Base-by-base conservation (phyloP, 208 protist genomes). In the Strigomonas culicis region DNA sequence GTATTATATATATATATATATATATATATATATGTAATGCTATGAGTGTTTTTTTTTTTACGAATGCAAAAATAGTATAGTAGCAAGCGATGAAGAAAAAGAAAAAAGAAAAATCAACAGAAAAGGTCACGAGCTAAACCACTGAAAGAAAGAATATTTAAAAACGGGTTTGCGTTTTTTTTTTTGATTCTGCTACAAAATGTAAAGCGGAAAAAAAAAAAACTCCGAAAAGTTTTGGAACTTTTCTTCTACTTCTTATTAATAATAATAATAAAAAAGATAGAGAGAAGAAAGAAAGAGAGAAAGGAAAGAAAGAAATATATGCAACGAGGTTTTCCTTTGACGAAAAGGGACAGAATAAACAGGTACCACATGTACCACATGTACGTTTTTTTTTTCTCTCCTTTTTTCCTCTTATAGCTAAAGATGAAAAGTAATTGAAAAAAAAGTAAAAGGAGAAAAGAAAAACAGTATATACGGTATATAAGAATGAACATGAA, bases 21-120 rank as follows among this genome's bases (percentile, higher is more conserved):
- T 49, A 43, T 58, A 58, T 58, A 58, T 13, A 58, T 58, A 58
- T 58, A 58, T 49, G 28, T 58, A 4, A 43, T 30, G 4, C 10
- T 22, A 19, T 27, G 15, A 58, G 19, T 1, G 25, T 72, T 47
- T 70, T 21, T 22, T n/a, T n/a, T n/a, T n/a, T n/a, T n/a, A n/a
- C n/a, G n/a, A n/a, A n/a, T 28, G 11, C 15, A 50, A 70, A 22
- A 65, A 39, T 53, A 59, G 63, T 47, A 68, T 59, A 63, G 59
- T 57, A 19, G 51, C 46, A 25, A 49, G 11, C 10, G 27, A 43
- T 63, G 31, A 17, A 22, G 36, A 53, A 34, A 69, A 69, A 50
- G 39, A 62, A 53, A 41, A 73, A 66, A 56, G 65, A n/a, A 70
- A 39, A 65, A 4, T 63, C 50, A 41, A 6, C 13, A 17, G 8